Evolutionary conservation across 768 basidiomycete species (phyloP).

Genomic region (Hericium coralloides): DNA sequence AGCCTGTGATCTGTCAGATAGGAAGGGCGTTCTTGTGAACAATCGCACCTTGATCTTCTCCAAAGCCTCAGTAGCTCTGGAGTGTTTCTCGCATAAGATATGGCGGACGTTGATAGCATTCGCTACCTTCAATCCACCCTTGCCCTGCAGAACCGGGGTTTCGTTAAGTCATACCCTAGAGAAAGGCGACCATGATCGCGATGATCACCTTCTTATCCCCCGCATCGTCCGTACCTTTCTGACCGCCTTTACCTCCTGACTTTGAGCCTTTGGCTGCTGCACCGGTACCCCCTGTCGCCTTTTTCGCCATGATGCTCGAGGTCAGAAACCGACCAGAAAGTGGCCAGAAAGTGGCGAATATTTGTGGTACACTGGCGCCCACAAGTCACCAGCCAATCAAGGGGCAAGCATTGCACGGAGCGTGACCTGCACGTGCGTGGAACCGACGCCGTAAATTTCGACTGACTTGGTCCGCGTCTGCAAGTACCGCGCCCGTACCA

Average conservation of each 20-base stretch:
- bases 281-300: slow-evolving; percentile 24
- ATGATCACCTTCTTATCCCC: slow-evolving; percentile 36
- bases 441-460: not conserved
- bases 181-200: slow-evolving; percentile 1
- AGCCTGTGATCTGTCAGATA: slow-evolving; percentile 32
- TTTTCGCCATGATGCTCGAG: slow-evolving; percentile 20
- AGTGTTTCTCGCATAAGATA: slow-evolving; percentile 83
- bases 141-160: slow-evolving; percentile 28
- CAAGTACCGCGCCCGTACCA: not conserved
- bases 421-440: not conserved
- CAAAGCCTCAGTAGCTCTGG: slow-evolving; percentile 69
- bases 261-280: slow-evolving; percentile 3
- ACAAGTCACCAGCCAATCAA: slow-evolving; percentile 5
- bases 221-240: slow-evolving; percentile 13
- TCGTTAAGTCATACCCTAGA: not conserved
- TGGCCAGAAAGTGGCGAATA: too few relatives aligned
- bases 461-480: not conserved
- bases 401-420: not conserved
- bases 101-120: slow-evolving; percentile 81
- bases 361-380: too few relatives aligned
- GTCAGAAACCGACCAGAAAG: not conserved
- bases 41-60: slow-evolving; percentile 65
- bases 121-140: slow-evolving; percentile 63
- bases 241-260: not conserved
- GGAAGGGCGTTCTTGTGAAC: not conserved